Evolutionary conservation across 495 filamentous ascomycete species (phyloP), one percentile per base, ranked within the genome.

Genomic region (Amorphotheca resinae): DNA sequence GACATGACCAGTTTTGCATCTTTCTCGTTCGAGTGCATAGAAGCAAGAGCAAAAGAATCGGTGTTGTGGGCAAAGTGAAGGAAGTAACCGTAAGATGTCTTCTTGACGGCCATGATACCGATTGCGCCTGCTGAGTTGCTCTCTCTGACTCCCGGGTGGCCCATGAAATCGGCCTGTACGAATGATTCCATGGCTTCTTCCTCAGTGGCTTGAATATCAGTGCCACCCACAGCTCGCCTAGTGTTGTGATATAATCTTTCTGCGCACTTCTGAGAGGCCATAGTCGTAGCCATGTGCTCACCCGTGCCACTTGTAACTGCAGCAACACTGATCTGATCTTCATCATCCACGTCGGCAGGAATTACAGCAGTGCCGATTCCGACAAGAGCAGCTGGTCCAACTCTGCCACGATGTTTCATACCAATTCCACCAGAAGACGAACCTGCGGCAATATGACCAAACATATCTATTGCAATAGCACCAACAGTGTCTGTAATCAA

Each of bases 401-500:
- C 70, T 33, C 91, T 78, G 18, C 91, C 91, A 35, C 75, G 72
- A 61, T 91, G 87, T 53, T 98, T 98, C 87, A 98, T 94, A 12
- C 93, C 93, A 49, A 96, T 96, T 5, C 91, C 91, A n/a, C 91
- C 91, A 35, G 91, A 98, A 5, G 91, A 96, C 2, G 93, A 93
- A n/a, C 84, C 91, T 7, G 89, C 91, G 4, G 91, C 93, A 56
- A 98, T 94, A 36, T 82, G 80, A 15, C 91, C 91, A 30, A 68
- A 75, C 17, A 66, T 64, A 52, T 98, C 91, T 45, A 98, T 74
- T 32, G 87, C 93, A 51, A 98, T 91, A 15, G 86, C 93, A 7
- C 91, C 91, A 26, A 98, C 84, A 2, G 91, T 98, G 62, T 98
- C 91, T 3, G 80, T 93, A 44, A 98, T 79, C 7, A 59, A 41